phyloP scores from a whole-genome alignment of 805 yeast species.

The Candida pini region DNA sequence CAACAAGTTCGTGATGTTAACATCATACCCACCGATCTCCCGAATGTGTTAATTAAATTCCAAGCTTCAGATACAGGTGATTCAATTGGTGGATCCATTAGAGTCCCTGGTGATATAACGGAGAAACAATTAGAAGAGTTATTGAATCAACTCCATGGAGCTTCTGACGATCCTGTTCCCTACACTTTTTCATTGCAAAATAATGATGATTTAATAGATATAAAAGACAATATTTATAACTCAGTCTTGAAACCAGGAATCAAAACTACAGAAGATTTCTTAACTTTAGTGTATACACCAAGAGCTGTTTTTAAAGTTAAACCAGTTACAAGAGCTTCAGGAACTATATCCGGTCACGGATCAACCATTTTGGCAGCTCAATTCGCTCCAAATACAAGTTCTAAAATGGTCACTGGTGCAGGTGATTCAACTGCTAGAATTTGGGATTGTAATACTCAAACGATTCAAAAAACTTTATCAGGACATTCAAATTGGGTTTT shows the following conservation, averaged over 20 bases:
- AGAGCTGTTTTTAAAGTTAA: constrained; percentile 90
- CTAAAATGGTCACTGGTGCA: constrained; percentile 88
- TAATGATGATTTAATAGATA: constrained; percentile 56
- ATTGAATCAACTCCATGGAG: constrained; percentile 70
- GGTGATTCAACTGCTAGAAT: constrained; percentile 94
- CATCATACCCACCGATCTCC: constrained; percentile 69
- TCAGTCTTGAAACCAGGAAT: constrained; percentile 83
- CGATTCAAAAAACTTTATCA: constrained; percentile 70
- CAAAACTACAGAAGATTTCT: constrained; percentile 86
- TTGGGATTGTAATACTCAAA: constrained; percentile 96
- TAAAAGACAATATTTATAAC: constrained; percentile 68
- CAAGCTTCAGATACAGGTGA: constrained; percentile 94
- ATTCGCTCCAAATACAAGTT: constrained; percentile 85
- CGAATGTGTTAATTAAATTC: constrained; percentile 81
- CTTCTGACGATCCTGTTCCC: constrained; percentile 80
- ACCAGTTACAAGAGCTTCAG: constrained; percentile 84
- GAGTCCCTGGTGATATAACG: constrained; percentile 87
- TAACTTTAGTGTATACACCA: constrained; percentile 89
- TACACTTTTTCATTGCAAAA: constrained; percentile 71
- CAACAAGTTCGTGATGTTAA: constrained; percentile 75
- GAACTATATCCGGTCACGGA: constrained; percentile 94
- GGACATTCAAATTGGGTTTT: constrained; percentile 95
- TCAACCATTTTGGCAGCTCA: constrained; percentile 87
- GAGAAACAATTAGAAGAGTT: constrained; percentile 86
- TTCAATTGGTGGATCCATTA: constrained; percentile 70